Percentiles rank a stretch among this genome's conserved stretches.
phyloP scores from a whole-genome alignment of 495 filamentous ascomycete species.

The Penicillium maclennaniae region DNA sequence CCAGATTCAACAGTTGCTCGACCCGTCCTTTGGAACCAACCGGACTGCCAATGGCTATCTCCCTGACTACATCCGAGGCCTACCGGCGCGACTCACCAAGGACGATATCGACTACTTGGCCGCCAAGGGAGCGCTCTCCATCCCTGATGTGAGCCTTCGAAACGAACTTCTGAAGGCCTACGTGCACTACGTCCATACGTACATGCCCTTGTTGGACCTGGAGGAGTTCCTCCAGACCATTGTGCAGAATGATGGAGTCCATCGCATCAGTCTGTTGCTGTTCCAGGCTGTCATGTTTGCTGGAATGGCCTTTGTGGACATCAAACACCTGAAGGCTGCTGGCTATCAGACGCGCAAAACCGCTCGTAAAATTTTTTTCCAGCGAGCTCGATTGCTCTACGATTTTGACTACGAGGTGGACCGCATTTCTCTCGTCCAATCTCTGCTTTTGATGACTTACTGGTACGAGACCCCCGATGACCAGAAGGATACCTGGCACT shows the following conservation, averaged over 20 bases:
- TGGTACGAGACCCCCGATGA: slow-evolving; percentile 90
- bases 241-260: slow-evolving; percentile 58
- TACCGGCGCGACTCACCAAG: slow-evolving; percentile 61
- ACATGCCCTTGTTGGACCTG: slow-evolving; percentile 82
- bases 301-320: slow-evolving; percentile 72
- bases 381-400: slow-evolving; percentile 71
- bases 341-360: slow-evolving; percentile 68
- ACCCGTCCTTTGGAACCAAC: slow-evolving; percentile 32
- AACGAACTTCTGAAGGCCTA: slow-evolving; percentile 72
- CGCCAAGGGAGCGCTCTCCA: slow-evolving; percentile 68
- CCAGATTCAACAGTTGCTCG: slow-evolving; percentile 41
- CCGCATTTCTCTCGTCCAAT: slow-evolving; percentile 77
- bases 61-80: slow-evolving; percentile 69
- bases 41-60: slow-evolving; percentile 37
- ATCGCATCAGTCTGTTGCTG: slow-evolving; percentile 71
- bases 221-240: slow-evolving; percentile 67
- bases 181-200: slow-evolving; percentile 80
- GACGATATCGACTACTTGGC: slow-evolving; percentile 74
- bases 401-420: slow-evolving; percentile 85
- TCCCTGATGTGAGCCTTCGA: slow-evolving; percentile 63
- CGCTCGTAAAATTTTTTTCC: slow-evolving; percentile 76
- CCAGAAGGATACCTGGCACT: slow-evolving; percentile 88
- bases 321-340: slow-evolving; percentile 60
- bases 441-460: slow-evolving; percentile 79
- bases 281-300: slow-evolving; percentile 84